Evolutionary conservation across 2,329 filamentous ascomycete species (phyloP).

Genomic region (Cadophora sp.): DNA sequence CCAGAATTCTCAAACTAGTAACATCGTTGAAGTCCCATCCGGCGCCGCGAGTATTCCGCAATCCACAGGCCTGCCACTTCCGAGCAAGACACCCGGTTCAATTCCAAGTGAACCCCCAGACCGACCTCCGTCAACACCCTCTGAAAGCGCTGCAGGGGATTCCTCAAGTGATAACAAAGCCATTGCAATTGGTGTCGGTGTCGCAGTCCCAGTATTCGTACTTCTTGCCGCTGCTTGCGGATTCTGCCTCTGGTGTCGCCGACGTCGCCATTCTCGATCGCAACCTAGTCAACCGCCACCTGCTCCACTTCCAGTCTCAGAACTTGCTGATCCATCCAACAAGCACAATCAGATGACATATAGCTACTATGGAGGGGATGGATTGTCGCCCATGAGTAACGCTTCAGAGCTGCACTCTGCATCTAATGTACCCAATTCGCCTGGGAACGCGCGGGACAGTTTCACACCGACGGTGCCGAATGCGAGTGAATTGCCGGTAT

Average conservation of each 20-base stretch:
- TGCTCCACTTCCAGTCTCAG: not conserved
- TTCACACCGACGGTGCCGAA: not conserved
- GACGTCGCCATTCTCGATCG: not conserved
- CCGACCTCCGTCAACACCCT: not conserved
- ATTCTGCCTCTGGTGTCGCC: not conserved
- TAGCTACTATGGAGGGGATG: not conserved
- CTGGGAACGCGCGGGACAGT: not conserved
- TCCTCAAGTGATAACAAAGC: not conserved
- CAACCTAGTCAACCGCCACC: not conserved
- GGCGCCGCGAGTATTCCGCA: constrained; percentile 31
- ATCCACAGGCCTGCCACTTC: constrained; percentile 29
- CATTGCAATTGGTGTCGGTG: not conserved
- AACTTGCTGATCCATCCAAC: not conserved
- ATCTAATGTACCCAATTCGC: not conserved
- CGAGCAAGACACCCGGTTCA: constrained; percentile 7
- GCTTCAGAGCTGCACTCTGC: not conserved
- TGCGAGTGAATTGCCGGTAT: not conserved
- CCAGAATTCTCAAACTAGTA: constrained; percentile 45
- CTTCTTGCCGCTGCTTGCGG: not conserved
- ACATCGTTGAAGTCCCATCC: constrained; percentile 34
- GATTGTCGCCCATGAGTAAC: not conserved
- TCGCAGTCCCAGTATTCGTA: not conserved
- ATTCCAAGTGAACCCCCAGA: not conserved
- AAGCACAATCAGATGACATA: not conserved
- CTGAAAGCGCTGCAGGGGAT: not conserved